These are phyloP conservation scores for Salix viminalis DNA, from an alignment of 345 rosid species.

Conservation along the genomic window DNA sequence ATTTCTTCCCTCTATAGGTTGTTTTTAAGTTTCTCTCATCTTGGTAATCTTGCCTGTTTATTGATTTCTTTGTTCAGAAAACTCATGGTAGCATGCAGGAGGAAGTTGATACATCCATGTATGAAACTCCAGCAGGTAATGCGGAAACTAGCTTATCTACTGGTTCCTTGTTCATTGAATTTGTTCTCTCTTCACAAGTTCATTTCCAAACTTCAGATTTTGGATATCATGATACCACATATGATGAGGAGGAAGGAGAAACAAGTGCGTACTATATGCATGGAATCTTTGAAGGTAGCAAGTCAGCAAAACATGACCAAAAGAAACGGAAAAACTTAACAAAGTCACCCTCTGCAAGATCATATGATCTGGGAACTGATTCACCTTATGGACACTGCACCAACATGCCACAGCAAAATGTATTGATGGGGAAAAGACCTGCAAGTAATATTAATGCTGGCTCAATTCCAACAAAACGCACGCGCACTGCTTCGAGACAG, in stretches of 20 bases:
- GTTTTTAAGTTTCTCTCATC: not conserved
- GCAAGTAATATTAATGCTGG: slow-evolving; percentile 54
- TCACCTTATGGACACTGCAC: slow-evolving; percentile 45
- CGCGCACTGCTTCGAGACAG: slow-evolving; percentile 85
- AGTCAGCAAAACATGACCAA: slow-evolving; percentile 49
- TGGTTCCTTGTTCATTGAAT: slow-evolving; percentile 11
- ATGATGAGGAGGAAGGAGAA: slow-evolving; percentile 89
- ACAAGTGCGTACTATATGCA: slow-evolving; percentile 65
- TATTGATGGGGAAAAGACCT: slow-evolving; percentile 61
- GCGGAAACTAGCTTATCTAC: not conserved
- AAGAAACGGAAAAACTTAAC: slow-evolving; percentile 55
- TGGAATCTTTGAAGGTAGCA: slow-evolving; percentile 56
- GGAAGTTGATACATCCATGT: slow-evolving; percentile 75
- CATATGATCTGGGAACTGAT: slow-evolving; percentile 60
- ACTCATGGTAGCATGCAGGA: slow-evolving; percentile 73
- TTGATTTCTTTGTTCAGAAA: slow-evolving; percentile 40
- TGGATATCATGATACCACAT: slow-evolving; percentile 50
- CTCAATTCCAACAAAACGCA: slow-evolving; percentile 80
- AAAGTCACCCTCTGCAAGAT: slow-evolving; percentile 50
- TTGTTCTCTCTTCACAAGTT: slow-evolving; percentile 20
- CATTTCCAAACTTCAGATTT: slow-evolving; percentile 44
- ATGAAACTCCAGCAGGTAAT: slow-evolving; percentile 71
- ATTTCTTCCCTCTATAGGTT: not conserved
- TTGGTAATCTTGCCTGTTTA: slow-evolving; percentile 5
- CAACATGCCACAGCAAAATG: slow-evolving; percentile 46